phyloP scores from a whole-genome alignment of 1,284 basidiomycete species.

The Termitomyces sp. region DNA sequence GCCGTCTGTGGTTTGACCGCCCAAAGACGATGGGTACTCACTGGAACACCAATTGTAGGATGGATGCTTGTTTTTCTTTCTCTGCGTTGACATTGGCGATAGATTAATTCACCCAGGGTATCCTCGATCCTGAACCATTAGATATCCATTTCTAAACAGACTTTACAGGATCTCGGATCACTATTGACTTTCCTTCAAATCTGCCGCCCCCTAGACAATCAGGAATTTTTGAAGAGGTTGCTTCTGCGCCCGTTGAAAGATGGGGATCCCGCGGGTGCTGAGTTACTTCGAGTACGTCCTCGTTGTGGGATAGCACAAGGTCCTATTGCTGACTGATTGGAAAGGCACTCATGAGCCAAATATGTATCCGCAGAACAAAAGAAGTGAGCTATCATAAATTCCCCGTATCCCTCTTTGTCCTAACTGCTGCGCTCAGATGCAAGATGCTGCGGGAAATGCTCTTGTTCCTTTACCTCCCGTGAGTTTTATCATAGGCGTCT shows the following conservation, averaged over 20 bases:
- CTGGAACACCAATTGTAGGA: conserved; percentile 82
- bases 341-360: conserved; percentile 78
- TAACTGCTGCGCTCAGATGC: conserved; percentile 52
- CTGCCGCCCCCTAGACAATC: conserved; percentile 76
- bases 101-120: conserved; percentile 80
- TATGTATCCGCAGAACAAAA: conserved; percentile 83
- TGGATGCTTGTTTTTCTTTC: background rate
- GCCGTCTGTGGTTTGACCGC: conserved; percentile 66
- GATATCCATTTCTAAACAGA: background rate
- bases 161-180: conserved; percentile 73
- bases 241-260: conserved; percentile 69
- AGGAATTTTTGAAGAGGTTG: conserved; percentile 75
- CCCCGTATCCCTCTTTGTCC: background rate
- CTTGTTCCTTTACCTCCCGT: conserved; percentile 77
- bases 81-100: conserved; percentile 3
- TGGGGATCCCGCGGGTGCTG: conserved; percentile 60
- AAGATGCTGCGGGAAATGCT: conserved; percentile 68
- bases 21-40: conserved; percentile 76
- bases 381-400: conserved; percentile 42
- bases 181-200: conserved; percentile 77
- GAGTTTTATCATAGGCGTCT: conserved; percentile 13
- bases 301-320: background rate
- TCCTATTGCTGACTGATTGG: conserved; percentile 9
- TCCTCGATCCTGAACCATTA: background rate
- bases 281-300: conserved; percentile 59